Conservation (phyloP, 495 filamentous ascomycete species). For the Podospora didyma region DNA sequence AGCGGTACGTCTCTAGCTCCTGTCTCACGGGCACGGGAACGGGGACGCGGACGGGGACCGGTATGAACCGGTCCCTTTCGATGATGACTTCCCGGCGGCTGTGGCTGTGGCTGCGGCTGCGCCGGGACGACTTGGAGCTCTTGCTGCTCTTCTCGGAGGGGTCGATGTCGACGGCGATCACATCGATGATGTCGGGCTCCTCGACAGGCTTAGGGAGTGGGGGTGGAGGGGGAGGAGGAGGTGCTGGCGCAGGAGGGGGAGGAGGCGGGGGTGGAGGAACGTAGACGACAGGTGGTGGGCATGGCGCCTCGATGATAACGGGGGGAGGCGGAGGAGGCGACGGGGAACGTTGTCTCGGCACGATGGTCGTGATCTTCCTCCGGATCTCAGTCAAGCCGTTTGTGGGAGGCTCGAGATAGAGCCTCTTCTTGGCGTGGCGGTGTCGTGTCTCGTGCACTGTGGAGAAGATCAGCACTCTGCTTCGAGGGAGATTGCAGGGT, state of each 20-base stretch:
- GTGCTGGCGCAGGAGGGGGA: slow-evolving; percentile 25
- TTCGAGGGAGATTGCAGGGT: background rate
- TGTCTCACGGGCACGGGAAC: slow-evolving; percentile 22
- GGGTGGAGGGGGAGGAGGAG: slow-evolving; percentile 25
- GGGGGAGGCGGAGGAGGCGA: slow-evolving; percentile 27
- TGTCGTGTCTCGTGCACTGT: slow-evolving; percentile 17
- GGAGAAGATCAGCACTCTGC: too few species aligned
- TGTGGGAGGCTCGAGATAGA: slow-evolving; percentile 42
- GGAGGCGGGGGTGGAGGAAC: slow-evolving; percentile 26
- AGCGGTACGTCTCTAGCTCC: slow-evolving; percentile 43
- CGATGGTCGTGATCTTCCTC: slow-evolving; percentile 39
- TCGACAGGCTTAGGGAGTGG: slow-evolving; percentile 21
- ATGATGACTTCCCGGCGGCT: slow-evolving; percentile 41
- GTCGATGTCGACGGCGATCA: slow-evolving; percentile 51
- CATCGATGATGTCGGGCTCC: slow-evolving; percentile 41
- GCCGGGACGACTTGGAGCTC: slow-evolving; percentile 17
- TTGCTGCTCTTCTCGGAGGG: slow-evolving; percentile 21
- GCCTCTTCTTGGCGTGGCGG: slow-evolving; percentile 31
- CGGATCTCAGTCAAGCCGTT: slow-evolving; percentile 35
- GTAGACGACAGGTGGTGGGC: slow-evolving; percentile 22
- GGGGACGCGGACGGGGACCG: slow-evolving; percentile 31
- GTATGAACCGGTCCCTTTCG: slow-evolving; percentile 32
- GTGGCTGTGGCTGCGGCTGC: slow-evolving; percentile 22
- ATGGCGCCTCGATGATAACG: slow-evolving; percentile 21
- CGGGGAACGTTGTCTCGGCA: slow-evolving; percentile 22